phyloP scores from a whole-genome alignment of 768 basidiomycete genomes.

The Punctularia strigosozonata region DNA sequence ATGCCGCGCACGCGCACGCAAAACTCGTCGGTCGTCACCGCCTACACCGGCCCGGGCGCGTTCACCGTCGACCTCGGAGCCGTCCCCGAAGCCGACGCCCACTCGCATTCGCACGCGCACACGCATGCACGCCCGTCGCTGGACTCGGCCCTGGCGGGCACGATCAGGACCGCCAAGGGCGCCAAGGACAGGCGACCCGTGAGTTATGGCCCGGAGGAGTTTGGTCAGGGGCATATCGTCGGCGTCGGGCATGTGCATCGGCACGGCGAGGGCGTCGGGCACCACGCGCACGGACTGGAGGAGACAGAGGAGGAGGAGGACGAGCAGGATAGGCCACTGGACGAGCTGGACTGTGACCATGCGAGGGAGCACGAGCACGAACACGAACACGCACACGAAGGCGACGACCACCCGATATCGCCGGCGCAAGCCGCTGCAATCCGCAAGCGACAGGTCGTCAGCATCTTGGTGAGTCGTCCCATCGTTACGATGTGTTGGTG shows the following conservation, averaged over 20 bases:
- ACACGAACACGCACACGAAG: conserved; percentile 13
- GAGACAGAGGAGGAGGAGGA: neutral
- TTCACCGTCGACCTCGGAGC: no score
- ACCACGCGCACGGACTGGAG: neutral
- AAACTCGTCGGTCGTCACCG: no score
- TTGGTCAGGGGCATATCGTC: conserved; percentile 2
- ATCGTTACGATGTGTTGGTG: neutral
- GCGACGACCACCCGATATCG: conserved; percentile 24
- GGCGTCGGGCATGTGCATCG: neutral
- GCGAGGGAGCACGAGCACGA: no score
- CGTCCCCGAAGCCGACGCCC: no score
- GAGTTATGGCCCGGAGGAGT: neutral
- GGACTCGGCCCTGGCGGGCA: neutral
- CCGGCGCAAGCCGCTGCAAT: conserved; percentile 15
- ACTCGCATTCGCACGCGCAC: no score
- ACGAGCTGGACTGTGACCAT: no score
- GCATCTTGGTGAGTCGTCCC: conserved; percentile 53
- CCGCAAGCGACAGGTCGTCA: conserved; percentile 55
- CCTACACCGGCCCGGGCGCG: no score
- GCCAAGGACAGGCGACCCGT: neutral
- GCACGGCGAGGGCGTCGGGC: neutral
- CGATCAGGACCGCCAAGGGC: neutral
- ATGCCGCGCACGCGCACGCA: conserved; percentile 4
- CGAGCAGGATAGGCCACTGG: neutral
- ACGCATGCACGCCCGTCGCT: no score